Conservation (phyloP, 2,329 filamentous ascomycete genomes). For the Hawksworthiomyces lignivorus region DNA sequence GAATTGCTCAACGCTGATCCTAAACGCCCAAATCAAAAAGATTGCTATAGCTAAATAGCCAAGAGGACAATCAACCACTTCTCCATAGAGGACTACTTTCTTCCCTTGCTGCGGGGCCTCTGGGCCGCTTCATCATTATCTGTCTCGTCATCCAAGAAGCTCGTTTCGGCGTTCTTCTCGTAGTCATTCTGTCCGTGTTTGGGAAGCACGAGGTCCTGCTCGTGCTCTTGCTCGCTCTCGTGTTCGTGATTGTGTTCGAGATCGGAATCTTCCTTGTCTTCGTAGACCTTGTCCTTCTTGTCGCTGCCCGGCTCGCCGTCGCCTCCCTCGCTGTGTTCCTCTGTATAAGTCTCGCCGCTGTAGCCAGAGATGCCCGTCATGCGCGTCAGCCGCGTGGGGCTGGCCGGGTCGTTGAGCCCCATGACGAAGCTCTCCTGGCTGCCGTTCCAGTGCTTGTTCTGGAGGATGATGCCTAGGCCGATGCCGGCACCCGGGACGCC, state of each 20-base stretch:
- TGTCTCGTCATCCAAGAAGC: constrained; percentile 5
- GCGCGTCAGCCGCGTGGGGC: constrained; percentile 16
- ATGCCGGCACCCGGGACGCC: constrained; percentile 1
- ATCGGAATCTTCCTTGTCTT: neutral
- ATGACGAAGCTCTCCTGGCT: constrained; percentile 26
- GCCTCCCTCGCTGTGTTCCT: neutral
- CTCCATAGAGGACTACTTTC: too few species aligned
- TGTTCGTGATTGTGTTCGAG: too few species aligned
- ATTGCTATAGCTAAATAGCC: too few species aligned
- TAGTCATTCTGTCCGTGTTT: neutral
- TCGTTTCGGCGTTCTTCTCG: neutral
- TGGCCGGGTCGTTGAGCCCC: constrained; percentile 23
- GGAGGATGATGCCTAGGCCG: constrained; percentile 3
- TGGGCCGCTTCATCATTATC: neutral
- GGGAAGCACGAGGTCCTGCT: too few species aligned
- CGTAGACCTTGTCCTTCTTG: neutral
- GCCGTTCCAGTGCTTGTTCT: neutral
- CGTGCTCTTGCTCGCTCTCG: too few species aligned
- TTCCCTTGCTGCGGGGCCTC: neutral
- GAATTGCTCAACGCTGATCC: too few species aligned
- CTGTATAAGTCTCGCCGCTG: constrained; percentile 14
- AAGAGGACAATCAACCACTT: too few species aligned
- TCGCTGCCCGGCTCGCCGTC: neutral
- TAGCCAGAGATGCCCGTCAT: constrained; percentile 19
- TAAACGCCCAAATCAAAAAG: too few species aligned